These are phyloP conservation scores for Panus rudis DNA, from an alignment of 768 basidiomycete species.

Conservation along the genomic window DNA sequence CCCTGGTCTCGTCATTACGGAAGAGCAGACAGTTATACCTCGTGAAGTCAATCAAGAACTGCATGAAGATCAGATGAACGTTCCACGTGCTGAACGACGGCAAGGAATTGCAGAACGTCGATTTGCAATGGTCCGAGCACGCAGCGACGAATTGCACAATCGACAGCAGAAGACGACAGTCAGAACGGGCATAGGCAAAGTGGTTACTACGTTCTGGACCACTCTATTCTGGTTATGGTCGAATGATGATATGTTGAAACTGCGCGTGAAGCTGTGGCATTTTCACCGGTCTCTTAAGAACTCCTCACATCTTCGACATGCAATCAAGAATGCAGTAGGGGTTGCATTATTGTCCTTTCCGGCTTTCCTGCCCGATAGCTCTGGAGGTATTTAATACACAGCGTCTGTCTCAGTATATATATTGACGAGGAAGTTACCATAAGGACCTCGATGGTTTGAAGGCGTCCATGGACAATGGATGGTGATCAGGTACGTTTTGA, in stretches of 20 bases:
- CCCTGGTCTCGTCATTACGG: conserved; percentile 25
- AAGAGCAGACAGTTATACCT: conserved; percentile 15
- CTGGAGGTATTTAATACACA: conserved; percentile 21
- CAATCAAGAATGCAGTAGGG: conserved; percentile 38
- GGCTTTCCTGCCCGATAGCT: conserved; percentile 33
- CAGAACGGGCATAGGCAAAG: too few species aligned
- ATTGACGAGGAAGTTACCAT: too few species aligned
- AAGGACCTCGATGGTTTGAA: conserved; percentile 34
- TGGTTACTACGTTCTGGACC: too few species aligned
- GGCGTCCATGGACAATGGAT: conserved; percentile 40
- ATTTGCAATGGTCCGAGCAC: too few species aligned
- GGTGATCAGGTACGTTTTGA: conserved; percentile 29
- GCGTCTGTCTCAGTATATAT: not conserved
- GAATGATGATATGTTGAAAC: conserved; percentile 17
- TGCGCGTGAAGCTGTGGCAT: conserved; percentile 28
- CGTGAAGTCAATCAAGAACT: not conserved
- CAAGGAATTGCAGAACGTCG: not conserved
- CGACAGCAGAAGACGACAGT: too few species aligned
- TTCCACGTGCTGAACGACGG: not conserved
- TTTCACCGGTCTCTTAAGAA: conserved; percentile 24
- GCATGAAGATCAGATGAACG: not conserved
- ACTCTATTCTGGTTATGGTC: conserved; percentile 13
- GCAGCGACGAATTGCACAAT: too few species aligned
- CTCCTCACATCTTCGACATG: conserved; percentile 39
- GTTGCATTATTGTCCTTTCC: conserved; percentile 35